Evolutionary conservation across 495 filamentous ascomycete species (phyloP).

Genomic region (Niebla homalea): DNA sequence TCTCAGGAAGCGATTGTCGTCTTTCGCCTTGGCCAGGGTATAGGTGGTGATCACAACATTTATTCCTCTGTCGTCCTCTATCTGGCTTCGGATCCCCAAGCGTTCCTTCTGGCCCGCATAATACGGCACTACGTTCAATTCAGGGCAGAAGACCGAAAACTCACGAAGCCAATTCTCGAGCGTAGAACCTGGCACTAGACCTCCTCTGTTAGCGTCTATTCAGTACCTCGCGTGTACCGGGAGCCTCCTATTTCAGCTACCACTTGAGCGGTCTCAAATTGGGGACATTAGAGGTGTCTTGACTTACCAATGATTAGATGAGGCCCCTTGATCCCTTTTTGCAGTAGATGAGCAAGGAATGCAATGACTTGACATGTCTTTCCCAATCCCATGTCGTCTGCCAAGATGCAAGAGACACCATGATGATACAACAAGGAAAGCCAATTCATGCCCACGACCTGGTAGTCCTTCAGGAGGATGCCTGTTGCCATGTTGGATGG

Average conservation of each 20-base stretch:
- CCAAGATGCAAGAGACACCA: slow-evolving; percentile 72
- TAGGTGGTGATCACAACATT: slow-evolving; percentile 92
- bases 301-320: slow-evolving; percentile 53
- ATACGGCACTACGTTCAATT: slow-evolving; percentile 63
- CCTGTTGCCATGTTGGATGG: slow-evolving; percentile 60
- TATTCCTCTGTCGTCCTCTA: slow-evolving; percentile 50
- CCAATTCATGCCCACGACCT: slow-evolving; percentile 93
- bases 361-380: slow-evolving; percentile 96
- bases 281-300: too few relatives aligned
- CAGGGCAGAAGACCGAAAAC: slow-evolving; percentile 75
- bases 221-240: too few relatives aligned
- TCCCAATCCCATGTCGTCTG: slow-evolving; percentile 95
- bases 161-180: slow-evolving; percentile 92
- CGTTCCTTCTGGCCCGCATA: slow-evolving; percentile 51
- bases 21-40: slow-evolving; percentile 49
- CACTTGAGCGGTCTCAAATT: too few relatives aligned
- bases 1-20: slow-evolving; percentile 58
- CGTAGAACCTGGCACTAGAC: slow-evolving; percentile 67
- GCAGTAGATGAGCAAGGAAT: slow-evolving; percentile 70
- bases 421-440: slow-evolving; percentile 65
- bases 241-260: too few relatives aligned
- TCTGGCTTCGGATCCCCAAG: slow-evolving; percentile 48
- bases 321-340: slow-evolving; percentile 54
- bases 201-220: too few relatives aligned
- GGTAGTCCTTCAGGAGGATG: slow-evolving; percentile 75